Conservation (phyloP, 1,139 yeast species). For the Saccharomyces hybrid region DNA sequence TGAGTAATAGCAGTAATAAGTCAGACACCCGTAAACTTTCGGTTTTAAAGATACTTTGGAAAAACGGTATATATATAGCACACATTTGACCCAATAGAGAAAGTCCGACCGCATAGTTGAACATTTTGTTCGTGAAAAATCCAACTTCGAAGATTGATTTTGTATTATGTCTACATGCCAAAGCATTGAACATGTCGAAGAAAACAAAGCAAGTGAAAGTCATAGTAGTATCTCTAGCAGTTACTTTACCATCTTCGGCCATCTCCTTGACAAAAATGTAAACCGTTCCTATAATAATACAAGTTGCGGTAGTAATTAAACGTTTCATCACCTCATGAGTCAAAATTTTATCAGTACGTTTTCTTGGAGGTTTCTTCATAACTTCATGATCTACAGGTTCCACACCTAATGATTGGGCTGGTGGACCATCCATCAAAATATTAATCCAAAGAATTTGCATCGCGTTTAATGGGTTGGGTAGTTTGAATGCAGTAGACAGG, state of each 20-base stretch:
- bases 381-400: slow-evolving; percentile 95
- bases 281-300: slow-evolving; percentile 75
- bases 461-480: slow-evolving; percentile 95
- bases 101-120: slow-evolving; percentile 85
- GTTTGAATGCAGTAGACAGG: slow-evolving; percentile 71
- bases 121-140: slow-evolving; percentile 68
- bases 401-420: slow-evolving; percentile 95
- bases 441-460: slow-evolving; percentile 98
- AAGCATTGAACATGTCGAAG: slow-evolving; percentile 92
- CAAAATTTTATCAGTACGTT: slow-evolving; percentile 72
- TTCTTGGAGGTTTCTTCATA: slow-evolving; percentile 90
- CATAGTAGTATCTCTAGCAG: slow-evolving; percentile 97
- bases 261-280: slow-evolving; percentile 78
- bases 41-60: slow-evolving; percentile 87
- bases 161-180: slow-evolving; percentile 80
- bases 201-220: slow-evolving; percentile 93
- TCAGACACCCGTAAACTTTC: slow-evolving; percentile 61
- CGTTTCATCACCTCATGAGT: slow-evolving; percentile 61
- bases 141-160: slow-evolving; percentile 80
- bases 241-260: slow-evolving; percentile 63
- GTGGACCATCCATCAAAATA: slow-evolving; percentile 98
- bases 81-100: slow-evolving; percentile 87
- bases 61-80: slow-evolving; percentile 87
- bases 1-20: slow-evolving; percentile 47
- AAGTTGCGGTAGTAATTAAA: slow-evolving; percentile 62